These are phyloP conservation scores for Paraconiothyrium brasiliense DNA, from an alignment of 2,329 filamentous ascomycete species.

Conservation along the genomic window DNA sequence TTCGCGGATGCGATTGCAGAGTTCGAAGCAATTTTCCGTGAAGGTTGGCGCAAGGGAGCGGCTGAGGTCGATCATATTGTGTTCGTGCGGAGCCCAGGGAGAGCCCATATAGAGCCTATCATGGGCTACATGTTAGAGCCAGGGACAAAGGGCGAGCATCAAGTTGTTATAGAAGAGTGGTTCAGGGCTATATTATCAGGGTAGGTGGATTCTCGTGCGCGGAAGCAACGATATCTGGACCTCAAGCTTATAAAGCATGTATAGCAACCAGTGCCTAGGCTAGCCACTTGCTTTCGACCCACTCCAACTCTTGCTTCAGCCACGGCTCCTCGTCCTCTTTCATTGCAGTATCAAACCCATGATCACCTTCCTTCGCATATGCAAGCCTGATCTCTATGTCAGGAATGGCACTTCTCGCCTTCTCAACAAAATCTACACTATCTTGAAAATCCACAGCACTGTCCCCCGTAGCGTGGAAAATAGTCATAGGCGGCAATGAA, in stretches of 20 bases:
- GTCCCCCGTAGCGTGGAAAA: constrained; percentile 44
- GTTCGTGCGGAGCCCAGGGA: neutral
- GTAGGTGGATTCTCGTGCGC: neutral
- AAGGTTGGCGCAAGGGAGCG: neutral
- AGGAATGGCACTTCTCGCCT: constrained; percentile 27
- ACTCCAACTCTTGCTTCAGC: constrained; percentile 40
- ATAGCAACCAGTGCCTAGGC: neutral
- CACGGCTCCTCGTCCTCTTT: constrained; percentile 40
- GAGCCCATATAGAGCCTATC: neutral
- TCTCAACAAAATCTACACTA: constrained; percentile 38
- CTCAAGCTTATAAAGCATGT: too few species aligned
- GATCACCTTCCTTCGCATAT: constrained; percentile 31
- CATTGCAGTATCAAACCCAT: constrained; percentile 42
- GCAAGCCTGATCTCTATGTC: constrained; percentile 31
- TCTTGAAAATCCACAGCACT: constrained; percentile 37
- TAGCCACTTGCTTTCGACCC: constrained; percentile 41
- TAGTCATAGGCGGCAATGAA: constrained; percentile 41
- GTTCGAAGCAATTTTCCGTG: neutral
- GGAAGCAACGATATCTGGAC: neutral
- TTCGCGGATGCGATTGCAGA: neutral
- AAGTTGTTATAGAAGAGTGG: neutral
- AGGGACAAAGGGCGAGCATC: neutral
- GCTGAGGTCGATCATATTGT: neutral
- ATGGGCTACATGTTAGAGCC: neutral
- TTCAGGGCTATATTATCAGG: neutral